Evolutionary conservation across 2,329 filamentous ascomycete genomes (phyloP).

Genomic region (Teratosphaeria pseudoeucalypti): DNA sequence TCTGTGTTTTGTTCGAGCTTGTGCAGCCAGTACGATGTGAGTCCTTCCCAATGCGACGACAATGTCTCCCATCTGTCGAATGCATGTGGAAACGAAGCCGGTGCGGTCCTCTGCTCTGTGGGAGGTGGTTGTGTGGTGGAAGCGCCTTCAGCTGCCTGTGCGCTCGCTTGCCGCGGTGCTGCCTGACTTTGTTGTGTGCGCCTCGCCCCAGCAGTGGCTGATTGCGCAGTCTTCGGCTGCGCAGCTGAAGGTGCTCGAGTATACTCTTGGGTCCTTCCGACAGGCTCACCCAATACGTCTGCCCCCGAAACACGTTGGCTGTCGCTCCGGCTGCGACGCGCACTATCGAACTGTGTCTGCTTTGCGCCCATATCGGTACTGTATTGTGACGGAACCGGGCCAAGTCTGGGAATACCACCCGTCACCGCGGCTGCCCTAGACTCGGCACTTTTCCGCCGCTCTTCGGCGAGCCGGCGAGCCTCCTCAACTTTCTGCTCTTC

Average conservation of each 20-base stretch:
- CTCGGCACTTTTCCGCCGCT: constrained; percentile 45
- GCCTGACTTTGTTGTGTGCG: constrained; percentile 16
- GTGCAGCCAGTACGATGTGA: constrained; percentile 95
- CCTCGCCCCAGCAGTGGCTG: constrained; percentile 11
- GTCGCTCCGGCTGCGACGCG: constrained; percentile 9
- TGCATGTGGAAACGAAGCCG: constrained; percentile 79
- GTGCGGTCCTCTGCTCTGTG: constrained; percentile 20
- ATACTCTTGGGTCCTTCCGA: constrained; percentile 17
- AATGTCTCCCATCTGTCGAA: constrained; percentile 97
- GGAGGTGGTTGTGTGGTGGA: constrained; percentile 7
- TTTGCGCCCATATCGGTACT: constrained; percentile 14
- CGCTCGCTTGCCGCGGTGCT: constrained; percentile 14
- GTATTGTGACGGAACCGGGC: constrained; percentile 21
- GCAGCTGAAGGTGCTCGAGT: constrained; percentile 9
- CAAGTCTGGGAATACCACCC: constrained; percentile 13
- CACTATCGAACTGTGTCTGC: constrained; percentile 15
- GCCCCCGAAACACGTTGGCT: constrained; percentile 21
- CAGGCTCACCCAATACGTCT: constrained; percentile 24
- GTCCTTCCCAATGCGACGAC: constrained; percentile 94
- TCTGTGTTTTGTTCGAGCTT: constrained; percentile 82
- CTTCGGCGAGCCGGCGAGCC: constrained; percentile 37
- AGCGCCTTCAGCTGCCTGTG: constrained; percentile 9
- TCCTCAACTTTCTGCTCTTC: constrained; percentile 46
- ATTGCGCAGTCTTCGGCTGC: constrained; percentile 15
- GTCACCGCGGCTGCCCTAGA: constrained; percentile 42